phyloP scores from a whole-genome alignment of 169 alveolate species.

The Plasmodium chabaudi region DNA sequence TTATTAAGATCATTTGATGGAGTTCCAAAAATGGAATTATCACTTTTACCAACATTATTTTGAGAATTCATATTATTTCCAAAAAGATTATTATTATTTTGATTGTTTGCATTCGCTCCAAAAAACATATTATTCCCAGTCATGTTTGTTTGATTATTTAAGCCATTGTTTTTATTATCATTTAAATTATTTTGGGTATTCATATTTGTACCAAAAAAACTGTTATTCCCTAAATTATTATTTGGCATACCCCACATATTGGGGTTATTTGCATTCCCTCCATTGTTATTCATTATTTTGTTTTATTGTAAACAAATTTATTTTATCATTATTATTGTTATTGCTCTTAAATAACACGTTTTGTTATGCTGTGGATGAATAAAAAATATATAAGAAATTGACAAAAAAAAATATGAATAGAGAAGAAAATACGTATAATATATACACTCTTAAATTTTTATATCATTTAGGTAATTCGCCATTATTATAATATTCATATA shows the following conservation, averaged over 20 bases:
- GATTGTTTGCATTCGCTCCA: conserved; percentile 14
- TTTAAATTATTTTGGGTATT: conserved; percentile 8
- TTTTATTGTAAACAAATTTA: conserved; percentile 45
- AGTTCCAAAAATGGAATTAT: conserved; percentile 40
- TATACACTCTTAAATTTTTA: no score
- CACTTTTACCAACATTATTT: conserved; percentile 23
- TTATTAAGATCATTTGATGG: conserved; percentile 37
- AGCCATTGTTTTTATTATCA: background rate
- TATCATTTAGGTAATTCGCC: no score
- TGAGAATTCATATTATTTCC: conserved; percentile 7
- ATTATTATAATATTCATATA: no score
- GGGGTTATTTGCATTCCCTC: conserved; percentile 21
- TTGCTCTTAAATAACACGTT: background rate
- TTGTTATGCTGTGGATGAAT: background rate
- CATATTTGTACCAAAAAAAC: conserved; percentile 32
- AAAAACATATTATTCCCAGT: conserved; percentile 17
- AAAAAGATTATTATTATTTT: conserved; percentile 19
- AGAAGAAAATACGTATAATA: background rate
- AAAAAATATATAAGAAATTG: background rate
- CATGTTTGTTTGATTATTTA: conserved; percentile 15
- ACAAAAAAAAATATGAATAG: no score
- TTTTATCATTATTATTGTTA: conserved; percentile 40
- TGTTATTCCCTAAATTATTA: conserved; percentile 45
- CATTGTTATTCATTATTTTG: conserved; percentile 42
- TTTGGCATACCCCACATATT: conserved; percentile 70